Evolutionary conservation across 2,329 filamentous ascomycete genomes (phyloP).

Genomic region (Laburnicola sp.): DNA sequence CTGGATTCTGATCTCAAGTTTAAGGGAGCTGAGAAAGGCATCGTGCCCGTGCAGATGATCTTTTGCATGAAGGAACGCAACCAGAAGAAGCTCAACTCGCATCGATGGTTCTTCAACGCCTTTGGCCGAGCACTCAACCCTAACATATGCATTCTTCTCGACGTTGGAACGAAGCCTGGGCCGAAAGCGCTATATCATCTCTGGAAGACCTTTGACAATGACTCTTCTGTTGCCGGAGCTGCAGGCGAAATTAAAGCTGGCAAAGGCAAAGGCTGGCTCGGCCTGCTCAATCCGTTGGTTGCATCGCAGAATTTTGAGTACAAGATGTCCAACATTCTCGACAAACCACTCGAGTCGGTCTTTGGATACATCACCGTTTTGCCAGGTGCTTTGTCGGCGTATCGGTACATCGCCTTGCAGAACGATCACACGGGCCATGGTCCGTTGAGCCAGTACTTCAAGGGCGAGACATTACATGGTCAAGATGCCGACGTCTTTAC

Average conservation of each 20-base stretch:
- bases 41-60: slow-evolving; percentile 96
- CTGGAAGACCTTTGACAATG: slow-evolving; percentile 98
- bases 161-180: slow-evolving; percentile 92
- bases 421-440: slow-evolving; percentile 96
- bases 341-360: slow-evolving; percentile 94
- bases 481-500: slow-evolving; percentile 97
- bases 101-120: slow-evolving; percentile 99
- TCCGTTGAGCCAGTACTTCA: slow-evolving; percentile 97
- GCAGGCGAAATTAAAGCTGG: slow-evolving; percentile 98
- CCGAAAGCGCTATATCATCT: slow-evolving; percentile 92
- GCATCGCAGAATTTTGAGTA: slow-evolving; percentile 99
- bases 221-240: slow-evolving; percentile 95
- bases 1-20: slow-evolving; percentile 95
- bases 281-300: slow-evolving; percentile 89
- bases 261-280: slow-evolving; percentile 80
- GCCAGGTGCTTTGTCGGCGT: slow-evolving; percentile 91
- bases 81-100: slow-evolving; percentile 95
- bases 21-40: slow-evolving; percentile 98
- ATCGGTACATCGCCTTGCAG: slow-evolving; percentile 92
- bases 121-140: slow-evolving; percentile 91
- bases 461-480: slow-evolving; percentile 94
- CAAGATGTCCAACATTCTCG: slow-evolving; percentile 99
- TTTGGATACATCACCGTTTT: slow-evolving; percentile 98
- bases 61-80: slow-evolving; percentile 99
- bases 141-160: slow-evolving; percentile 94